Evolutionary conservation across 1,284 basidiomycete genomes (phyloP).

Genomic region (Puccinia horiana): DNA sequence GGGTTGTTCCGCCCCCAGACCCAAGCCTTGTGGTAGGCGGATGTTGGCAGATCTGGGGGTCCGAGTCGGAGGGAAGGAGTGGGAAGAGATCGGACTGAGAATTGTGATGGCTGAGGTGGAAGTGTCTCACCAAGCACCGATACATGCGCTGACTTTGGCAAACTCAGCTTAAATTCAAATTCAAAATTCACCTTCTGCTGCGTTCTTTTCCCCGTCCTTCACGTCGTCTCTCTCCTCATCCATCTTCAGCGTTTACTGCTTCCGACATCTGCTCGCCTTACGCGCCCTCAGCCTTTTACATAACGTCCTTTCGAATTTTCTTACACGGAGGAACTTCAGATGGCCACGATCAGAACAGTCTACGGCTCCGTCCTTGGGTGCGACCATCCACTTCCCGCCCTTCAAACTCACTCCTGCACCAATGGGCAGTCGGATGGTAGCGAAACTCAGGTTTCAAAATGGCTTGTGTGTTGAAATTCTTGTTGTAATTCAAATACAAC

Average conservation of each 20-base stretch:
- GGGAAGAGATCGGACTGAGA: no score
- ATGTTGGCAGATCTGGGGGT: no score
- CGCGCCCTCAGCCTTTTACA: not conserved
- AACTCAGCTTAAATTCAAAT: no score
- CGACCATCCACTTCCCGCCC: slow-evolving; percentile 19
- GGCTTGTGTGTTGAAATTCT: slow-evolving; percentile 43
- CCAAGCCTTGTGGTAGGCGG: no score
- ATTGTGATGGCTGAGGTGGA: no score
- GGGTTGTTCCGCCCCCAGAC: no score
- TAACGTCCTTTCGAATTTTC: not conserved
- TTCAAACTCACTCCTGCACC: not conserved
- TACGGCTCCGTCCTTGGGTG: slow-evolving; percentile 37
- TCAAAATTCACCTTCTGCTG: no score
- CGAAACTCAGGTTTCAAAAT: slow-evolving; percentile 31
- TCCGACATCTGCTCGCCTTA: not conserved
- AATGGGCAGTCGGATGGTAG: not conserved
- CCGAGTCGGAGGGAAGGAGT: no score
- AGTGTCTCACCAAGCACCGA: no score
- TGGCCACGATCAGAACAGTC: not conserved
- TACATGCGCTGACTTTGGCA: no score
- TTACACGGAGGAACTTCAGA: slow-evolving; percentile 7
- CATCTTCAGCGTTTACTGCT: slow-evolving; percentile 4
- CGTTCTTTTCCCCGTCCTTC: no score
- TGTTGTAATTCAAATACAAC: not conserved
- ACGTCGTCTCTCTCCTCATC: not conserved